Percentiles rank a stretch among this genome's conserved stretches.
Evolutionary conservation across 164 flowering plant genomes (phyloP).

Genomic region (Tetrastigma voinierianum): DNA sequence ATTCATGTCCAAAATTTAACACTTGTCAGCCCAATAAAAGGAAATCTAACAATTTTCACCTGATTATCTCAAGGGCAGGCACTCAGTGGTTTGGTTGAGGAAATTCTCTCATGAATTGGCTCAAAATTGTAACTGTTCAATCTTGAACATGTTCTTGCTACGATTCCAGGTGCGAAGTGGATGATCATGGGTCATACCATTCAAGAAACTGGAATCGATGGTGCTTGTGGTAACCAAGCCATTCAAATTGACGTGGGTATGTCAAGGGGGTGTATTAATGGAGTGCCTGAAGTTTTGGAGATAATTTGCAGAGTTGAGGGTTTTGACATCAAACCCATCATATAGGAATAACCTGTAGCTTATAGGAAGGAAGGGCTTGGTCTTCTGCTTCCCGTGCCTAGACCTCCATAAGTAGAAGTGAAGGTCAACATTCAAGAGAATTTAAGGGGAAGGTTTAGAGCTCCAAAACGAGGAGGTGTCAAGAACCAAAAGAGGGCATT

Average conservation of each 20-base stretch:
- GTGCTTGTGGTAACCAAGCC: conserved; percentile 61
- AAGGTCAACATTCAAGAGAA: conserved; percentile 21
- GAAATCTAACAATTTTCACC: too few relatives aligned
- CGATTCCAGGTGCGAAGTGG: conserved; percentile 84
- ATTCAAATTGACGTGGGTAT: conserved; percentile 93
- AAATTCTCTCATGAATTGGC: conserved; percentile 54
- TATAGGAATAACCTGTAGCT: conserved; percentile 11
- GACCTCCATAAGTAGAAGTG: conserved; percentile 58
- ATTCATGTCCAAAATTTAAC: too few relatives aligned
- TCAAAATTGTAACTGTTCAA: conserved; percentile 67
- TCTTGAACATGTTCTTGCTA: conserved; percentile 70
- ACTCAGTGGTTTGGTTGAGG: conserved; percentile 91
- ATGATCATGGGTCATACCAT: conserved; percentile 98
- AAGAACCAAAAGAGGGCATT: too few relatives aligned
- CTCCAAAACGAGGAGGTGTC: too few relatives aligned
- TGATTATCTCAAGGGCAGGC: conserved; percentile 44
- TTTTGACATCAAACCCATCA: conserved; percentile 60
- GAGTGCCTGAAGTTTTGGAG: conserved; percentile 88
- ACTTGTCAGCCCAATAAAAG: too few relatives aligned
- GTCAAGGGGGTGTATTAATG: conserved; percentile 80
- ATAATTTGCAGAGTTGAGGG: conserved; percentile 44
- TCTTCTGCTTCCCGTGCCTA: conserved; percentile 36
- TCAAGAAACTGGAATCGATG: conserved; percentile 73
- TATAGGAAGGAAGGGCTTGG: conserved; percentile 44
- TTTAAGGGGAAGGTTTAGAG: too few relatives aligned